Base-by-base conservation (phyloP, 257 asterid genomes). In the Perilla frutescens region DNA sequence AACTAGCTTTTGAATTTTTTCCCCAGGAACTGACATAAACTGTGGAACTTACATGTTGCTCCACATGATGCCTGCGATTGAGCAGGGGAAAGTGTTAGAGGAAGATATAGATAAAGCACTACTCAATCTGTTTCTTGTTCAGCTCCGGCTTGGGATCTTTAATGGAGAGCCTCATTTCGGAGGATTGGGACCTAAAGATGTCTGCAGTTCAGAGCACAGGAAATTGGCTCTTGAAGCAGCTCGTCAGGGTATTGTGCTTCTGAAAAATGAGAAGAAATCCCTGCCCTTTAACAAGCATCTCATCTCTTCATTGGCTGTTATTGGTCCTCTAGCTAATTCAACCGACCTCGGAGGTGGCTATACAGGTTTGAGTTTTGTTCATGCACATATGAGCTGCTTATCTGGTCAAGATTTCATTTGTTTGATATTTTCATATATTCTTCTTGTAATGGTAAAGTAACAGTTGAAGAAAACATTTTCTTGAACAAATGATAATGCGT, bases 41-140 rank as follows among this genome's bases (percentile, higher is more conserved):
- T 94, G 99, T 74, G 99, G 99, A 57, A 90, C 87, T 34, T 91
- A 94, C 66, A 94, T 91, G 99, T 59, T 77, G 81, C 83, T 87
- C 3, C 86, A 91, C 72, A 85, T 86, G 91, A 83, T 78, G 84
- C 75, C 97, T 55, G 97, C 97, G 45, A 13, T 88, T 26, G 70
- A 87, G 71, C 76, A 88, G 63, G 91, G 95, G 74, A 90, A 83
- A 68, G 97, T 87, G 72, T 72, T 50, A 49, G 96, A 91, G 76
- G 76, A 80, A 70, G 97, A 94, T 77, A 75, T 94, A 79, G 97
- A 94, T 73, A 77, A 80, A 74, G 99, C 99, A 6, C 73, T 94
- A 6, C 75, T 84, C 48, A 86, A 91, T 83, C 84, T 94, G 48
- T 88, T 91, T 69, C 48, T 88, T 40, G 96, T 94, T 78, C 97